Percentiles rank a stretch among this genome's conserved stretches.
These are phyloP conservation scores for Tylopilus felleus DNA, from an alignment of 768 basidiomycete genomes.

Conservation along the genomic window DNA sequence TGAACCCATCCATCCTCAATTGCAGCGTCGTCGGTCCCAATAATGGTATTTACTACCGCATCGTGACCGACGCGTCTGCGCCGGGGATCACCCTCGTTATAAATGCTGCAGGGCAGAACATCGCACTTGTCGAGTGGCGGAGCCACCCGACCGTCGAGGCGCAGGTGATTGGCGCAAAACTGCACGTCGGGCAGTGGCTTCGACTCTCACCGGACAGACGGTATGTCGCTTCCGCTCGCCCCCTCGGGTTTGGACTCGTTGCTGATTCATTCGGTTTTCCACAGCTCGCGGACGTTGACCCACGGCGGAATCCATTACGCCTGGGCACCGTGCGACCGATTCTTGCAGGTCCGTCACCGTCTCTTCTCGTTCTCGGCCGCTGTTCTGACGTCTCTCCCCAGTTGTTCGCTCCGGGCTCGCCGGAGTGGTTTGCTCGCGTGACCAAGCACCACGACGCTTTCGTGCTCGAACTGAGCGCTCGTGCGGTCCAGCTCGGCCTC, in stretches of 20 bases:
- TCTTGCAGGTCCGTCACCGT: slow-evolving; percentile 37
- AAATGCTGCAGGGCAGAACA: slow-evolving; percentile 41
- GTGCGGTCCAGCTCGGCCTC: slow-evolving; percentile 53
- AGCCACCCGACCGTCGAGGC: slow-evolving; percentile 50
- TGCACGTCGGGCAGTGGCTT: slow-evolving; percentile 52
- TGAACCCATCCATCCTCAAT: slow-evolving; percentile 52
- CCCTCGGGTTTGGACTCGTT: not conserved
- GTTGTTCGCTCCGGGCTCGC: slow-evolving; percentile 45
- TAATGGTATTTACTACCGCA: slow-evolving; percentile 43
- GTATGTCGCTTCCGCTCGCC: slow-evolving; percentile 26
- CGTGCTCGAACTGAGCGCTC: slow-evolving; percentile 52
- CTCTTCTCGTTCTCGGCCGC: not conserved
- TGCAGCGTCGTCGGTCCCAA: slow-evolving; percentile 51
- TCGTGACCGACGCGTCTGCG: slow-evolving; percentile 45
- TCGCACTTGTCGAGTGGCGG: slow-evolving; percentile 59
- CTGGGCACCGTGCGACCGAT: slow-evolving; percentile 54
- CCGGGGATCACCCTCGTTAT: slow-evolving; percentile 55
- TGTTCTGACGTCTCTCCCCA: slow-evolving; percentile 20
- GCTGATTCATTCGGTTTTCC: not conserved
- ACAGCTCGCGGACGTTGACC: slow-evolving; percentile 48
- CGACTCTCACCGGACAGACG: slow-evolving; percentile 45
- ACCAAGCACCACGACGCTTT: slow-evolving; percentile 43
- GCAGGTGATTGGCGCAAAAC: slow-evolving; percentile 47
- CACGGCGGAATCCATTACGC: slow-evolving; percentile 47
- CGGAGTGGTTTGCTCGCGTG: slow-evolving; percentile 48